Percentiles rank a stretch among this genome's conserved stretches.
These are phyloP conservation scores for Xylariaceae sp. DNA, from an alignment of 2,329 filamentous ascomycete species.

Conservation along the genomic window DNA sequence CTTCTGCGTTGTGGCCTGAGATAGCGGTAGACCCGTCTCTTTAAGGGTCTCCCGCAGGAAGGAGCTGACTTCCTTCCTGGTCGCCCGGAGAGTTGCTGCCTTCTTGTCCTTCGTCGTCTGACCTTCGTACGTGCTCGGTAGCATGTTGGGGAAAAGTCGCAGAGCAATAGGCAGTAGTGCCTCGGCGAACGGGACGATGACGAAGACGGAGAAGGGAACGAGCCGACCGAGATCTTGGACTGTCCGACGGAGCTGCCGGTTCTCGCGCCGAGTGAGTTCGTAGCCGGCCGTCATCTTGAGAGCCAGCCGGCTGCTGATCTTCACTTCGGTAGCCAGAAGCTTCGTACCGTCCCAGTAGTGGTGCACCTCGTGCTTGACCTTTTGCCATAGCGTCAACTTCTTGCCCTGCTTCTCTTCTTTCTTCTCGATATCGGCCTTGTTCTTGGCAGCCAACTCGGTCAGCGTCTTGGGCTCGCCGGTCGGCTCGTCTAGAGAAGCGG, in stretches of 20 bases:
- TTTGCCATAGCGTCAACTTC: slow-evolving; percentile 83
- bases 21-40: slow-evolving; percentile 89
- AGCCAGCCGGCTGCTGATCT: slow-evolving; percentile 83
- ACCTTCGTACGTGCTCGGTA: slow-evolving; percentile 94
- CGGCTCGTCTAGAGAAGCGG: slow-evolving; percentile 21
- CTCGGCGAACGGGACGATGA: slow-evolving; percentile 95
- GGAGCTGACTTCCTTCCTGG: slow-evolving; percentile 84
- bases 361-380: slow-evolving; percentile 85
- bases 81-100: slow-evolving; percentile 70
- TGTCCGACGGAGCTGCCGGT: slow-evolving; percentile 85
- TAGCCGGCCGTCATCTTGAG: slow-evolving; percentile 98
- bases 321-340: slow-evolving; percentile 82
- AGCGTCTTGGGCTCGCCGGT: slow-evolving; percentile 38
- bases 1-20: slow-evolving; percentile 73
- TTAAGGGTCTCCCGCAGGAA: slow-evolving; percentile 84
- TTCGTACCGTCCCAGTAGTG: slow-evolving; percentile 99
- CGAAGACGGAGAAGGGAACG: slow-evolving; percentile 92
- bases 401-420: slow-evolving; percentile 68
- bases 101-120: slow-evolving; percentile 88
- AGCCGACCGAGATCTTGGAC: slow-evolving; percentile 88
- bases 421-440: slow-evolving; percentile 53
- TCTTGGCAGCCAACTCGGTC: slow-evolving; percentile 55
- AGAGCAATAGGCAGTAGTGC: slow-evolving; percentile 84
- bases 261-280: slow-evolving; percentile 87
- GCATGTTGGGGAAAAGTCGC: slow-evolving; percentile 92